Base-by-base conservation (phyloP, 2,329 filamentous ascomycete genomes). In the Neurospora sp. region DNA sequence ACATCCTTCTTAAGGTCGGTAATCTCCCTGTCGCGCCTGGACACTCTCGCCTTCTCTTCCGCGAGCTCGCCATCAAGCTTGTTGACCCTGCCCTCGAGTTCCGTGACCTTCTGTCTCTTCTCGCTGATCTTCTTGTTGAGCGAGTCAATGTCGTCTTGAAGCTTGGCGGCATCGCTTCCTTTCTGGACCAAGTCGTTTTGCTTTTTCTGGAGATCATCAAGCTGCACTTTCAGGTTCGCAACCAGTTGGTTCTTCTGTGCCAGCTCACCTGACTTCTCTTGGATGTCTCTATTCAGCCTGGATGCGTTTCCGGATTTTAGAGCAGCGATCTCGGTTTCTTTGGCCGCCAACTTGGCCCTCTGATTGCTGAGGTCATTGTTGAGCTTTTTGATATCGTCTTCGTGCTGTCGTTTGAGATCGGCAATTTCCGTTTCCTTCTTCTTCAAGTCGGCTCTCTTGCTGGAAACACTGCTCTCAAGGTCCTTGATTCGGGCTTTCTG, bases 81-180 rank as follows among this genome's bases (percentile, higher is more conserved):
- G 43, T 39, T 66, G 68, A 41, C 19, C n/a, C 17, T 28, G 68
- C 28, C 38, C 37, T 69, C 36, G 11, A 69, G 41, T 3, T 69
- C 52, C 39, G 10, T 23, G 33, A 69, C 65, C 10, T 36, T 39
- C 46, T 69, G 46, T n/a, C 62, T 33, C 37, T 66, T 37, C 68
- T 67, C 28, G 38, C 10, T 67, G 38, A 67, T 39, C 66, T 67
- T 46, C 39, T 67, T 33, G 66, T 67, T 67, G 66, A 67, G 36
- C 2, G 66, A 19, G 66, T 67, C 52, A 15, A 62, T 15, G 52
- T 62, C 28, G 15, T 15, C 52, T 36, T 62, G 52, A 62, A 62
- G 52, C 28, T 62, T 62, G 52, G 52, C 8, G 12, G 52, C 52
- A 62, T 62, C 28, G 52, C 12, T 62, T 62, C 28, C 52, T 17